A percentile compares a stretch with the other conserved stretches of the same genome.
Conservation (phyloP, 2,329 filamentous ascomycete genomes). For the Aspergillus sergii region DNA sequence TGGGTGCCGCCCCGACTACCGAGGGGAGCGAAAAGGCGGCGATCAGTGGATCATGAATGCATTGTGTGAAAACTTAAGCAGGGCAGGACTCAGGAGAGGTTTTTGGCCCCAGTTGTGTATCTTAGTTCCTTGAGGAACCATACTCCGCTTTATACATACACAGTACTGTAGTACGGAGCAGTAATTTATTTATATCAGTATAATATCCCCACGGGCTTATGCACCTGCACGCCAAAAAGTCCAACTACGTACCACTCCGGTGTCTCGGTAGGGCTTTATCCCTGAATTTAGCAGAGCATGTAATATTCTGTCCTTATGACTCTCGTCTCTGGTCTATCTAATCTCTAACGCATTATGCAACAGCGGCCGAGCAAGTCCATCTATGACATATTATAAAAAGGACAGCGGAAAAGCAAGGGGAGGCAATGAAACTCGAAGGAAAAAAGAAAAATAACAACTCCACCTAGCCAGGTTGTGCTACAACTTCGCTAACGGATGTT, state of each 20-base stretch:
- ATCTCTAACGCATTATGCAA: conserved; percentile 1
- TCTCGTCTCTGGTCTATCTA: background rate
- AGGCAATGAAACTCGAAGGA: background rate
- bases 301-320: background rate
- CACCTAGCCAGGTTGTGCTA: background rate
- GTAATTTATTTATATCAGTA: too few species aligned
- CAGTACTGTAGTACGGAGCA: too few species aligned
- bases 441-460: background rate
- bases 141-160: too few species aligned
- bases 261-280: background rate
- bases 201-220: too few species aligned
- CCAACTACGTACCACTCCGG: too few species aligned
- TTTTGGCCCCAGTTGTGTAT: too few species aligned
- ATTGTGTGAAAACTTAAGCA: too few species aligned
- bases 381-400: conserved; percentile 1
- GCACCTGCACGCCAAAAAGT: too few species aligned
- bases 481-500: conserved; percentile 3
- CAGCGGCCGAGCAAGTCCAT: background rate
- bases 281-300: background rate
- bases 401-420: background rate
- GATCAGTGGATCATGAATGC: too few species aligned
- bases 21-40: background rate
- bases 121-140: too few species aligned
- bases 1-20: background rate
- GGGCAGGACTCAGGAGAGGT: too few species aligned